These are phyloP conservation scores for Exophiala oligosperma DNA, from an alignment of 2,329 filamentous ascomycete genomes.

Conservation along the genomic window DNA sequence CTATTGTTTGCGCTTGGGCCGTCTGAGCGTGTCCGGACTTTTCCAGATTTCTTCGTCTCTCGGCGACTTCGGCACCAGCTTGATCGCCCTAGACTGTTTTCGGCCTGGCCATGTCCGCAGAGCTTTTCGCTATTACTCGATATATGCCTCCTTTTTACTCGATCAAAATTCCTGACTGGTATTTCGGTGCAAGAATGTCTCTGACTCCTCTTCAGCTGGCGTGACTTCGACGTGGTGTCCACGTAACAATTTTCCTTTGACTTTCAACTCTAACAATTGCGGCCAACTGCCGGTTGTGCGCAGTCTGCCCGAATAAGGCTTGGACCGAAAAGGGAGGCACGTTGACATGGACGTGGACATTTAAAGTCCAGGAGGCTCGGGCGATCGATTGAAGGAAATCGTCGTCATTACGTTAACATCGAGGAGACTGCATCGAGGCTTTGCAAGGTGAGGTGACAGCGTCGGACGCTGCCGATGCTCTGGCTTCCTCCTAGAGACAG, in stretches of 20 bases:
- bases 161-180: slow-evolving; percentile 27
- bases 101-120: slow-evolving; percentile 8
- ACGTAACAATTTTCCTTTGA: background rate
- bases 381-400: too few relatives aligned
- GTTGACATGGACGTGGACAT: too few relatives aligned
- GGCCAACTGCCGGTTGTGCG: too few relatives aligned
- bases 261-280: background rate
- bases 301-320: too few relatives aligned
- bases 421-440: too few relatives aligned
- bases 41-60: slow-evolving; percentile 2
- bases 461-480: too few relatives aligned
- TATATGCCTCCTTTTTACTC: slow-evolving; percentile 24
- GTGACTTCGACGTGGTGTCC: background rate
- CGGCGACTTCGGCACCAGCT: slow-evolving; percentile 9
- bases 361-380: too few relatives aligned
- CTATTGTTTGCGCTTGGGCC: background rate
- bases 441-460: too few relatives aligned
- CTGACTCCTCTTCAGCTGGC: slow-evolving; percentile 3
- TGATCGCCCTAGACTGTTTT: slow-evolving; percentile 17
- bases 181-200: slow-evolving; percentile 2
- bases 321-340: too few relatives aligned
- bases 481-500: too few relatives aligned
- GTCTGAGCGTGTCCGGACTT: background rate
- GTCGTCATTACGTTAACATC: too few relatives aligned
- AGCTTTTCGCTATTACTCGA: slow-evolving; percentile 23